Percentiles rank a stretch among this genome's conserved stretches.
These are phyloP conservation scores for Sphenostylis stenocarpa DNA, from an alignment of 306 rosid genomes.

Conservation along the genomic window DNA sequence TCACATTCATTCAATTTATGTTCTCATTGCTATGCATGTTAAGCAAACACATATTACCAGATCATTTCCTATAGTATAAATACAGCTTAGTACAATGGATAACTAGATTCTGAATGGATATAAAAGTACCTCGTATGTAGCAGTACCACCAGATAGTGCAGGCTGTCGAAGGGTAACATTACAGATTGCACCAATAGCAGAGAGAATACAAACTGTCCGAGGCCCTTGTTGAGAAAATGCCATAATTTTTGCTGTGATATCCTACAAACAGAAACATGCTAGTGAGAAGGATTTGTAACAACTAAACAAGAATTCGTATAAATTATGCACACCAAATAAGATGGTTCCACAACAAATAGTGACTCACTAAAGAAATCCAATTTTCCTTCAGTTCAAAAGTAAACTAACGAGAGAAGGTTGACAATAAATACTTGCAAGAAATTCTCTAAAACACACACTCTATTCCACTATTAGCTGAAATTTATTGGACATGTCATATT, in stretches of 20 bases:
- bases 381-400: background rate
- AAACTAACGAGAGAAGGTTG: slow-evolving; percentile 6
- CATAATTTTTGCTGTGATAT: slow-evolving; percentile 68
- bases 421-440: background rate
- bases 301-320: too few relatives aligned
- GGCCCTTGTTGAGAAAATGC: slow-evolving; percentile 81
- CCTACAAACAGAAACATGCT: slow-evolving; percentile 49
- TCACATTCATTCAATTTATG: background rate
- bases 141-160: slow-evolving; percentile 60
- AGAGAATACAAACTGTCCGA: slow-evolving; percentile 87
- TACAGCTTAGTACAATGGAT: slow-evolving; percentile 8
- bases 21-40: slow-evolving; percentile 9
- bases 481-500: too few relatives aligned
- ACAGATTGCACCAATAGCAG: slow-evolving; percentile 75
- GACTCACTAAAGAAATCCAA: background rate
- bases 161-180: slow-evolving; percentile 81
- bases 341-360: background rate
- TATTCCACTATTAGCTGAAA: too few relatives aligned
- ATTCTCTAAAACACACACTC: background rate
- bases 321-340: background rate
- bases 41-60: background rate
- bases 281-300: slow-evolving; percentile 25
- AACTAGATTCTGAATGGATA: slow-evolving; percentile 15
- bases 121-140: slow-evolving; percentile 66
- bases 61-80: slow-evolving; percentile 15